Evolutionary conservation across 108 stramenopile genomes (phyloP), one percentile per base, ranked within the genome.

Genomic region (Halocafeteria seosinensis): DNA sequence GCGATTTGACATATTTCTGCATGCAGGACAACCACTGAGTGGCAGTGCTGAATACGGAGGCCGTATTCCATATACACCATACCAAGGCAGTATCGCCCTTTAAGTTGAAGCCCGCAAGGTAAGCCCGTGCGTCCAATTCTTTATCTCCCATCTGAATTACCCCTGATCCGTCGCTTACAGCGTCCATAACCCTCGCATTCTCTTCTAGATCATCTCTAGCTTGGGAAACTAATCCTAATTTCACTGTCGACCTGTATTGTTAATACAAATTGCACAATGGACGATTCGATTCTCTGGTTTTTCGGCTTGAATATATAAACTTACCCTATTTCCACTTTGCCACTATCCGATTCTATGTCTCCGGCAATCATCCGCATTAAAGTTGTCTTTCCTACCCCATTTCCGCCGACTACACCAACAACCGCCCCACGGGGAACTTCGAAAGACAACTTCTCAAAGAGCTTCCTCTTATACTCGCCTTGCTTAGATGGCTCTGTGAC

Each of bases 41-140:
- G n/a, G n/a, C n/a, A n/a, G n/a, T n/a, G n/a, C n/a, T n/a, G n/a
- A n/a, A n/a, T n/a, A n/a, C n/a, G n/a, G n/a, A n/a, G n/a, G n/a
- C n/a, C n/a, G n/a, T n/a, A n/a, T n/a, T n/a, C n/a, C n/a, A n/a
- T n/a, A n/a, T n/a, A n/a, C n/a, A n/a, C n/a, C n/a, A n/a, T n/a
- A n/a, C n/a, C n/a, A n/a, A n/a, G 62, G 92, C 89, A 58, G 72
- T 72, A 21, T 78, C 85, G 2, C 80, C 69, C 66, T 85, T 85
- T 77, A 95, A 90, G 50, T 88, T 89, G 65, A 95, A 95, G 87
- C 86, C 88, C 0, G 78, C 75, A 0, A 87, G 62, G 64, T 92
- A 95, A 1, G 87, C 89, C 24, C 90, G 77, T n/a, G 79, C 77
- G 51, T 81, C 72, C 28, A 94, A 85, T 23, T 74, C 73, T 24